Base-by-base conservation (phyloP, 1,284 basidiomycete species). In the Amylostereum areolatum region DNA sequence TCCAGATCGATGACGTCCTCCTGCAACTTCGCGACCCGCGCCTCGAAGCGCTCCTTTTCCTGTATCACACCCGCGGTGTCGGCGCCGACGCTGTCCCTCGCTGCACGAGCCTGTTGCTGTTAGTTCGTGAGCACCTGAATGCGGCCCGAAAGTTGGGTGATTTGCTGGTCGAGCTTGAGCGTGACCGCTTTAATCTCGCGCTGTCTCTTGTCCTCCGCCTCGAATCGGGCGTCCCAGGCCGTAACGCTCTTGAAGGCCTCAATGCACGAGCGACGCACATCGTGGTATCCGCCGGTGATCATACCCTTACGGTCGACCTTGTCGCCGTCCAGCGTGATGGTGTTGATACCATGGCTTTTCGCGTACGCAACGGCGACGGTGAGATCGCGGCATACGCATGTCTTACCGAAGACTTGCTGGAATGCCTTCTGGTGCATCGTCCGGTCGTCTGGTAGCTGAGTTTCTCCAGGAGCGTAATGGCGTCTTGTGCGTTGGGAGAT, bases 331-430 rank as follows among this genome's bases (percentile, higher is more conserved):
- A 97, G 78, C 3, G 97, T 99, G 66, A 99, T 97, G 7, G 93
- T 95, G 67, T 97, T 98, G 62, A 99, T 86, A 4, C 85, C 85
- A 63, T 98, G 93, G 59, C 86, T 90, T 62, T 96, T 89, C 44
- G 96, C 93, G 66, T 98, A 99, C 5, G 92, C 89, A 4, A 93
- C 89, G 6, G 94, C 96, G 57, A 95, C 88, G 8, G 87, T 86
- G 50, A 99, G 80, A 62, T 96, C 92, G 32, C 87, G 81, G 64
- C 96, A 98, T 34, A 99, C 90, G 65, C 96, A 93, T 0, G 94
- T 98, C 66, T 93, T 93, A 32, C 94, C 94, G 60, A 99, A 99
- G n/a, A 99, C 93, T 65, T 98, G 96, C 62, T 95, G 85, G 67
- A 99, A 92, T 0, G 97, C 97, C 56, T 90, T 88, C 37, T 77